Evolutionary conservation across 352 stramenopile genomes (phyloP), one percentile per base, ranked within the genome.

Genomic region (Phytophthora syringae): DNA sequence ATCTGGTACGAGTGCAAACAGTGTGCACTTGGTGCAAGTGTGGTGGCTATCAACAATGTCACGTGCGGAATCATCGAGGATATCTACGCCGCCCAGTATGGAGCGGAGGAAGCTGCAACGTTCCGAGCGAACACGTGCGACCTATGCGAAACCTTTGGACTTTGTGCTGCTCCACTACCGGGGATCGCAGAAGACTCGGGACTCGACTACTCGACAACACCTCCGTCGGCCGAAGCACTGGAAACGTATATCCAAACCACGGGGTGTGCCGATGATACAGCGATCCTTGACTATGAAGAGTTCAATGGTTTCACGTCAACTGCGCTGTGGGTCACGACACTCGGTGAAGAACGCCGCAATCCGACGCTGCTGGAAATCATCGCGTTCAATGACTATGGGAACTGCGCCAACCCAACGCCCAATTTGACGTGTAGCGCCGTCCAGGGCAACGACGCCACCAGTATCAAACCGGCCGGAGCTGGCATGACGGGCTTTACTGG

Each of bases 121-220:
- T 88, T 88, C 30, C 51, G 49, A 1, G 56, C 58, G 15, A 64
- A 48, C 21, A 88, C 79, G 7, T 88, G 79, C 34, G 62, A 58
- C 4, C 64, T 87, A 6, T 93, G 84, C 24, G 37, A 69, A 7
- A 40, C 37, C 0, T 62, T 80, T 1, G 84, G 84, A 1, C 65
- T 93, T 5, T 93, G 84, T 36, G 84, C 78, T 0, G 70, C 81
- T 7, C 84, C 82, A 24, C 54, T 93, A 4, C 81, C 82, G 3
- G 84, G 80, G 1, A 80, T 78, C 1, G 73, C 79, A 5, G 82
- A 90, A 42, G 58, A 48, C 28, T 89, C 82, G 7, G 84, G 84
- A 1, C 47, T 90, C 5, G 77, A 93, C 64, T 90, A 76, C 50
- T 80, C 71, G 7, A 49, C 58, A 25, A 60, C 34, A 22, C 47